Percentiles rank a stretch among this genome's conserved stretches.
These are phyloP conservation scores for Endoconidiophora laricicola DNA, from an alignment of 2,329 filamentous ascomycete species.

Conservation along the genomic window DNA sequence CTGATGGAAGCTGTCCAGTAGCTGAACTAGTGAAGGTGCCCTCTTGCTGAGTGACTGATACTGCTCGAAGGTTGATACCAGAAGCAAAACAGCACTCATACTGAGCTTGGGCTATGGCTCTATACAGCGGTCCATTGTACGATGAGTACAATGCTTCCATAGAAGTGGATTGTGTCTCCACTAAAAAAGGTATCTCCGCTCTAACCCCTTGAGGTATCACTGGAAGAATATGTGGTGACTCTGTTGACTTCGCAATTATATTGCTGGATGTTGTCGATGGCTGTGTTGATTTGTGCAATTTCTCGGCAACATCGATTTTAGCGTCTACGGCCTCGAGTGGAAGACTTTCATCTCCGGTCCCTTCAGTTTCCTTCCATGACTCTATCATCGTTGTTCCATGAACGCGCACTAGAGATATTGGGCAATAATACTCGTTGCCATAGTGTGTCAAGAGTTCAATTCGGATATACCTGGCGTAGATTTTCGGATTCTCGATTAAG, in stretches of 20 bases:
- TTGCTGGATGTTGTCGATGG: too few relatives aligned
- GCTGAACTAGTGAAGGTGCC: neutral
- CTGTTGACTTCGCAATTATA: too few relatives aligned
- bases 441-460: conserved; percentile 89
- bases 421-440: conserved; percentile 93
- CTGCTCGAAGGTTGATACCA: too few relatives aligned
- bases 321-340: neutral
- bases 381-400: conserved; percentile 96
- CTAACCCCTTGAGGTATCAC: too few relatives aligned
- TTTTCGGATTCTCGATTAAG: conserved; percentile 80
- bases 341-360: conserved; percentile 5
- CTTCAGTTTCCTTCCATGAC: conserved; percentile 70
- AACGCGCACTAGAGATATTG: conserved; percentile 73
- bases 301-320: neutral
- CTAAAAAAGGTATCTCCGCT: too few relatives aligned
- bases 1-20: neutral
- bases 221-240: too few relatives aligned
- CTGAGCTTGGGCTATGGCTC: too few relatives aligned
- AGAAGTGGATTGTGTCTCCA: too few relatives aligned
- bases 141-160: too few relatives aligned
- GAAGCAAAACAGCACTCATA: too few relatives aligned
- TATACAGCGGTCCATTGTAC: too few relatives aligned
- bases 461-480: conserved; percentile 85
- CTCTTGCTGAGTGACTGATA: neutral
- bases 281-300: conserved; percentile 16